Evolutionary conservation across 2,329 filamentous ascomycete species (phyloP).

Genomic region (Microdochium bolleyi): DNA sequence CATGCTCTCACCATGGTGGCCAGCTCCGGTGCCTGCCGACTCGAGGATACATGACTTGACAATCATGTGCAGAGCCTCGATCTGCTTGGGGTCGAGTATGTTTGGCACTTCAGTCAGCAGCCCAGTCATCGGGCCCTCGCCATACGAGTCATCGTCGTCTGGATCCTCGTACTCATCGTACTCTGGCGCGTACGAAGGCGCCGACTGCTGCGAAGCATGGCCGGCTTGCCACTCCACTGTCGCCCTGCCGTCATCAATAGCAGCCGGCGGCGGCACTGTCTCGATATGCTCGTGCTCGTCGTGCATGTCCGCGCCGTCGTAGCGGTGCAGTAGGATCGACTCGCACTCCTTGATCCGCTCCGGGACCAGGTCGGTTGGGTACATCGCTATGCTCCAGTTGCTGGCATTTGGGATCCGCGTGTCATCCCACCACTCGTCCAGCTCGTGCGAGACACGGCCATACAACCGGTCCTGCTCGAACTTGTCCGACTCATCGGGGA

Average conservation of each 20-base stretch:
- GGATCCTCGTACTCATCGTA: constrained; percentile 43
- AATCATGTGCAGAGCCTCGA: constrained; percentile 94
- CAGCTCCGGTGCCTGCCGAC: constrained; percentile 62
- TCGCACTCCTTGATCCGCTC: constrained; percentile 50
- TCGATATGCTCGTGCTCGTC: constrained; percentile 25
- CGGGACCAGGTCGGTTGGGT: constrained; percentile 51
- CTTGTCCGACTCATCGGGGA: constrained; percentile 44
- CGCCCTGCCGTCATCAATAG: constrained; percentile 20
- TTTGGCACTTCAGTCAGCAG: constrained; percentile 89
- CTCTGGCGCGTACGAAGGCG: constrained; percentile 30
- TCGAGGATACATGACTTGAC: constrained; percentile 92
- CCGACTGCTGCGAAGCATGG: constrained; percentile 23
- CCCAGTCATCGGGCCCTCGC: constrained; percentile 71
- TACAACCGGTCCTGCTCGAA: constrained; percentile 52
- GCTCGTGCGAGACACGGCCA: constrained; percentile 54
- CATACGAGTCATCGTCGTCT: constrained; percentile 69
- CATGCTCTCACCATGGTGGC: constrained; percentile 67
- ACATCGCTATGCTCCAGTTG: constrained; percentile 51
- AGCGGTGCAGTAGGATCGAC: constrained; percentile 49
- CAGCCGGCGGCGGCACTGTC: constrained; percentile 14
- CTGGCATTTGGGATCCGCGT: constrained; percentile 53
- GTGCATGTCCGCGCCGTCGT: constrained; percentile 29
- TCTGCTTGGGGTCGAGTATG: constrained; percentile 88
- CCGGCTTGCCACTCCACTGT: constrained; percentile 26
- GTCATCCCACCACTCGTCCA: constrained; percentile 58